Evolutionary conservation across 2,329 filamentous ascomycete species (phyloP), one percentile per base, ranked within the genome.

Genomic region (Leptodontidium sp.): DNA sequence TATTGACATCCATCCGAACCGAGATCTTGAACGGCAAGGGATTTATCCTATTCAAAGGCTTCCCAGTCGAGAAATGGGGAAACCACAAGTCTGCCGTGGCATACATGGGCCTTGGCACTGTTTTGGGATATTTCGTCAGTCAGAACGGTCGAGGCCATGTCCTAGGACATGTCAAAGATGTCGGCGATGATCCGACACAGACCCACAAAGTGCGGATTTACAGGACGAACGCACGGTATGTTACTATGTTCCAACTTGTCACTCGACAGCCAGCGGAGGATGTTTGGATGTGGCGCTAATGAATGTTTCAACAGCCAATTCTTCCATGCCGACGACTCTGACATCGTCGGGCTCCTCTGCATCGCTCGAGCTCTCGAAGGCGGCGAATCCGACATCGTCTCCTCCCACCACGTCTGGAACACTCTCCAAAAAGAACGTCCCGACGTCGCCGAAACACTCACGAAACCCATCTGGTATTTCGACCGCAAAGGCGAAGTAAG

Each of bases 151-250:
- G 89, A 21, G 93, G 93, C 55, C 93, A 97, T 80, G 92, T 97
- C 11, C 87, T 97, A 1, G 93, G 93, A 8, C 93, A 97, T 79
- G 93, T 97, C 75, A 95, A 97, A 81, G 93, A 97, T 80, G 58
- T 69, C 9, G 67, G 67, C 40, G 67, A 69, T 45, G 70, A 74
- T 63, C 62, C 74, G 38, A 73, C 53, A 26, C 69, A 94, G 81
- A 97, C 93, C 75, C 91, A 97, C 82, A 91, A 90, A 75, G 93
- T 97, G 70, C 90, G 94, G 75, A 97, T 97, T 80, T 97, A 97
- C 83, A 88, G 94, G 72, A 97, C 94, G 1, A 93, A 93, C 72
- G 93, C 67, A 24, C 59, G 67, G 67, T 68, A 63, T 24, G 58
- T 50, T 93, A 63, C 4, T 68, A 63, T 24, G 58, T 50, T 93